Evolutionary conservation across 768 basidiomycete genomes (phyloP).

Genomic region (Scleroderma bovista): DNA sequence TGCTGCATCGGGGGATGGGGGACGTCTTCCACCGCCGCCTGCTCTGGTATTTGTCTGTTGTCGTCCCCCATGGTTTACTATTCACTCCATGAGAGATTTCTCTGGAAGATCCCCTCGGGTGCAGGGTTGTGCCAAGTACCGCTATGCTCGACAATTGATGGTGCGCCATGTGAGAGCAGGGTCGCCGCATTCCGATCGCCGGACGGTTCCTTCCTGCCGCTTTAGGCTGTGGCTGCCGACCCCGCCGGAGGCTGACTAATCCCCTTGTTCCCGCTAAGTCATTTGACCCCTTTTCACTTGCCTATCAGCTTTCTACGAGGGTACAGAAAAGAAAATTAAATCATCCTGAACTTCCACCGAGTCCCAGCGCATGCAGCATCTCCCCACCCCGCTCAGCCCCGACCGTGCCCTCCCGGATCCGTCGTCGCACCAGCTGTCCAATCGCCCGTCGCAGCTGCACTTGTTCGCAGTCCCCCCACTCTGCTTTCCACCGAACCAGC

Average conservation of each 20-base stretch:
- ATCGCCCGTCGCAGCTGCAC: constrained; percentile 38
- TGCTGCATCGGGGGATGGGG: not conserved
- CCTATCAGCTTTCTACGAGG: not conserved
- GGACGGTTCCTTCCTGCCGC: not conserved
- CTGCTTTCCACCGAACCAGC: constrained; percentile 39
- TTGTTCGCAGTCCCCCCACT: constrained; percentile 48
- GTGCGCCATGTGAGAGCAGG: not conserved
- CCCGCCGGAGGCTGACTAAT: not conserved
- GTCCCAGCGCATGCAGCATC: constrained; percentile 19
- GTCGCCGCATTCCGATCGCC: not conserved
- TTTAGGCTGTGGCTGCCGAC: not conserved
- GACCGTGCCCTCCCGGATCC: constrained; percentile 23
- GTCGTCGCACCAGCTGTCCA: constrained; percentile 27
- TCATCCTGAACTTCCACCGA: constrained; percentile 1
- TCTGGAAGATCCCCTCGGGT: not conserved
- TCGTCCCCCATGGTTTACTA: not conserved
- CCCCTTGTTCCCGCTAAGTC: not conserved
- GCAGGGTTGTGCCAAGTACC: not conserved
- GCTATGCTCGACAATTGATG: not conserved
- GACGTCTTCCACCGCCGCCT: not conserved
- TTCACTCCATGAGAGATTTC: not conserved
- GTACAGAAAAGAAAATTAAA: not conserved
- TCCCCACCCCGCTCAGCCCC: constrained; percentile 7
- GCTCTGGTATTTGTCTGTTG: not conserved
- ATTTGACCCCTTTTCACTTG: not conserved